phyloP scores from a whole-genome alignment of 2,329 filamentous ascomycete species.

The Penicillium aurantiogriseum region DNA sequence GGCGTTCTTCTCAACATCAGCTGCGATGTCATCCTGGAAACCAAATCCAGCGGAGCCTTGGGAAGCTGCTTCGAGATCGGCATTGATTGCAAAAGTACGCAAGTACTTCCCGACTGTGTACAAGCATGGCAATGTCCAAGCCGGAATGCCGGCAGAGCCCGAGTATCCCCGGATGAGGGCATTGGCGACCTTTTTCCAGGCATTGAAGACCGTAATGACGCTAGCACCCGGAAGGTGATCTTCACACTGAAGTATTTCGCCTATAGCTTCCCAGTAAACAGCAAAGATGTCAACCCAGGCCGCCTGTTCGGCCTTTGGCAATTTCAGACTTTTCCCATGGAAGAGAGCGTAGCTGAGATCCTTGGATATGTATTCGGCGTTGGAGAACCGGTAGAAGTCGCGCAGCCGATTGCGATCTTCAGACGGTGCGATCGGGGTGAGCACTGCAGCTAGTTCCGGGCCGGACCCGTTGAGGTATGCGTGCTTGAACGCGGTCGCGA shows the following conservation, averaged over 20 bases:
- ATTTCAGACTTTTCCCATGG: conserved; percentile 55
- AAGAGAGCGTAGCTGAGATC: conserved; percentile 72
- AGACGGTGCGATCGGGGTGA: conserved; percentile 67
- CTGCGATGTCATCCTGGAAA: conserved; percentile 79
- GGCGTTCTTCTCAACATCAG: conserved; percentile 72
- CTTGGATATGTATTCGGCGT: conserved; percentile 61
- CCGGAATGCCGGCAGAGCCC: conserved; percentile 65
- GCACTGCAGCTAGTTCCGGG: conserved; percentile 68
- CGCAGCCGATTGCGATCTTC: conserved; percentile 65
- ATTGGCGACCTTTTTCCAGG: conserved; percentile 83
- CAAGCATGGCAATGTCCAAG: conserved; percentile 90
- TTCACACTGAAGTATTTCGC: conserved; percentile 67
- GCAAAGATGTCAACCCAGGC: conserved; percentile 87
- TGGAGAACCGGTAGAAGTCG: conserved; percentile 70
- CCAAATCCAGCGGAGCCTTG: conserved; percentile 49
- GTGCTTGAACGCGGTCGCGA: conserved; percentile 71
- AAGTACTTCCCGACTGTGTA: conserved; percentile 86
- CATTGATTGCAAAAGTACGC: conserved; percentile 83
- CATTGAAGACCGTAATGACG: conserved; percentile 79
- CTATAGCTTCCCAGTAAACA: conserved; percentile 78
- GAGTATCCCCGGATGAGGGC: conserved; percentile 78
- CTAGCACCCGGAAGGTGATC: conserved; percentile 55
- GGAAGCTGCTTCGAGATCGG: conserved; percentile 67
- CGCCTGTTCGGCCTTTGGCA: conserved; percentile 66
- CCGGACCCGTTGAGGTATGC: conserved; percentile 67